phyloP scores from a whole-genome alignment of 2,329 filamentous ascomycete species.

The Hymenoscyphus scutula region DNA sequence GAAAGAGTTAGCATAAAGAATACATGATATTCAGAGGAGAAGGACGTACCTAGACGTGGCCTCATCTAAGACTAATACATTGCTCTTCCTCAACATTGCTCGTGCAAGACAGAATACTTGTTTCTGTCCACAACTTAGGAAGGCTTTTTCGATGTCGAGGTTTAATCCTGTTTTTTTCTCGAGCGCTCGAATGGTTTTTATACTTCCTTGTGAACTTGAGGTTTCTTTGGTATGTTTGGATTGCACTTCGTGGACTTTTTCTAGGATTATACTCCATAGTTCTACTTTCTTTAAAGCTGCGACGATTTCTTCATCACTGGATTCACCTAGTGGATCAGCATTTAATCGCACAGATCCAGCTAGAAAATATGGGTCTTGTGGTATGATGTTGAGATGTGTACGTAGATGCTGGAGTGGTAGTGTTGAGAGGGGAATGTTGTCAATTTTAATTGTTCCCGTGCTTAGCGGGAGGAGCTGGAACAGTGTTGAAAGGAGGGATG shows the following conservation, averaged over 20 bases:
- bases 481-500: constrained; percentile 46
- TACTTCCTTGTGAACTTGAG: not conserved
- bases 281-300: constrained; percentile 75
- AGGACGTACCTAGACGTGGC: not conserved
- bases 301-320: constrained; percentile 68
- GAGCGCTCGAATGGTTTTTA: not conserved
- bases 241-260: not conserved
- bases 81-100: constrained; percentile 26
- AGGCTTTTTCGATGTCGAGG: constrained; percentile 36
- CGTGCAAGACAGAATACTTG: not conserved
- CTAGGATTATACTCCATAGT: constrained; percentile 34
- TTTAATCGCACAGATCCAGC: constrained; percentile 35
- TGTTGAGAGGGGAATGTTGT: constrained; percentile 41
- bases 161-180: not conserved
- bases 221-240: rapidly evolving
- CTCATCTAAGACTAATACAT: not conserved
- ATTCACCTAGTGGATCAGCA: constrained; percentile 39
- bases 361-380: constrained; percentile 45
- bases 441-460: constrained; percentile 38
- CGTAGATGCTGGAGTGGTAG: constrained; percentile 42
- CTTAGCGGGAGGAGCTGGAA: constrained; percentile 54
- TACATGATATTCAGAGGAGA: too few relatives aligned
- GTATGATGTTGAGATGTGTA: constrained; percentile 41
- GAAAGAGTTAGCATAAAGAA: not conserved
- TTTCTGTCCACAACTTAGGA: constrained; percentile 53